phyloP scores from a whole-genome alignment of 2,329 filamentous ascomycete genomes.

The Ascochyta lentis region DNA sequence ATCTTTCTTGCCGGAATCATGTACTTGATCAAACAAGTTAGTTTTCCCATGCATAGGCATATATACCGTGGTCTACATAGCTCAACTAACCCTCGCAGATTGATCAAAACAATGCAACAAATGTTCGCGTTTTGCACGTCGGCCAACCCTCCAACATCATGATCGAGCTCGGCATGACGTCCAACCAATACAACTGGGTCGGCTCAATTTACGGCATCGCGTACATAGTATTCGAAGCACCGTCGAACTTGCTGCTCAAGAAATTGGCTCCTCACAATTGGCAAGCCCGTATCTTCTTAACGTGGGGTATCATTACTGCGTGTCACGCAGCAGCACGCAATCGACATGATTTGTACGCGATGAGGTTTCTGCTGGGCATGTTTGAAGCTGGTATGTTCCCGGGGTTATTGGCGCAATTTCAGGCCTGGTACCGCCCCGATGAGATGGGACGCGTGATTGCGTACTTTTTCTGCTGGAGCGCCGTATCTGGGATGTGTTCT shows the following conservation, averaged over 20 bases:
- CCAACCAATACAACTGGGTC: slow-evolving; percentile 35
- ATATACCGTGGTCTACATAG: no score
- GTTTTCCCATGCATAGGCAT: neutral
- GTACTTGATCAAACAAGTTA: slow-evolving; percentile 33
- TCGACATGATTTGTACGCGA: slow-evolving; percentile 32
- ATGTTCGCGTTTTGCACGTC: slow-evolving; percentile 31
- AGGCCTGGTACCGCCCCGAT: slow-evolving; percentile 48
- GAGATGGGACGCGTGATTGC: slow-evolving; percentile 47
- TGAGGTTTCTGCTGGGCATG: slow-evolving; percentile 34
- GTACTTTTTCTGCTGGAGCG: slow-evolving; percentile 45
- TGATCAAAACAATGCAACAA: slow-evolving; percentile 32
- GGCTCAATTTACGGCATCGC: slow-evolving; percentile 33
- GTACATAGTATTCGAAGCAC: slow-evolving; percentile 38
- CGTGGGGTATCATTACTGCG: slow-evolving; percentile 35
- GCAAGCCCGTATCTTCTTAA: slow-evolving; percentile 42
- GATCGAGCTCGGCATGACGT: slow-evolving; percentile 28
- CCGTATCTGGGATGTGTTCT: slow-evolving; percentile 44
- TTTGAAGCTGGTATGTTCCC: slow-evolving; percentile 39
- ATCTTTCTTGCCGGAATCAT: slow-evolving; percentile 32
- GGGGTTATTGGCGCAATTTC: slow-evolving; percentile 43
- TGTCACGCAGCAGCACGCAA: slow-evolving; percentile 40
- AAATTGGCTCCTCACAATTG: slow-evolving; percentile 45
- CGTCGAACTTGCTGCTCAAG: slow-evolving; percentile 49
- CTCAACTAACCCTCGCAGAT: slow-evolving; percentile 13
- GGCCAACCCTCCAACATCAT: slow-evolving; percentile 29